Percentiles rank a stretch among this genome's conserved stretches.
These are phyloP conservation scores for Quercus agrifolia DNA, from an alignment of 306 rosid species.

Conservation along the genomic window DNA sequence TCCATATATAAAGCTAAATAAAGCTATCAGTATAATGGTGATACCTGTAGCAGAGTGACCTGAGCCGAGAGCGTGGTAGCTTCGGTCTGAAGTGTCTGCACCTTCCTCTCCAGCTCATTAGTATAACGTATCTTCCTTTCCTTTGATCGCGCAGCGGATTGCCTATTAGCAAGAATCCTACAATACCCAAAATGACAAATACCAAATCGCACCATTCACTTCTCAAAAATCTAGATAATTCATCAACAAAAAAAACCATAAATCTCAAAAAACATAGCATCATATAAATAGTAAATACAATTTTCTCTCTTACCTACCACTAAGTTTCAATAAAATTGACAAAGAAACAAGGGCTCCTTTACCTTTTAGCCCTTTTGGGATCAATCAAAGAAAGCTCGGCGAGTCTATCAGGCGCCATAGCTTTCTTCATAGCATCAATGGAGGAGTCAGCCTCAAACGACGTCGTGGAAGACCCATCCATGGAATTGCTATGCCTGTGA, in stretches of 20 bases:
- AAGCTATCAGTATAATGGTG: constrained; percentile 17
- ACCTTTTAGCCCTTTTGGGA: constrained; percentile 95
- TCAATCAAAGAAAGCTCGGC: constrained; percentile 93
- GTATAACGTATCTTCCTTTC: constrained; percentile 92
- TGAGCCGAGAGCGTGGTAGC: constrained; percentile 96
- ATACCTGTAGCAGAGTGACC: constrained; percentile 86
- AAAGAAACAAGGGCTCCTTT: background rate
- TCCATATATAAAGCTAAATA: constrained; percentile 13
- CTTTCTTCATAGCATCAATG: constrained; percentile 61
- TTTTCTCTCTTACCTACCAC: too few relatives aligned
- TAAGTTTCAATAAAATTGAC: too few relatives aligned
- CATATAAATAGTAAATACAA: background rate
- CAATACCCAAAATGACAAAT: constrained; percentile 4
- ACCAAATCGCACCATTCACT: constrained; percentile 9
- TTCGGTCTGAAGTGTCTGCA: constrained; percentile 93
- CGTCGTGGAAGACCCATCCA: constrained; percentile 64
- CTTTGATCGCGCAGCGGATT: constrained; percentile 96
- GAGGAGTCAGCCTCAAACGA: constrained; percentile 62
- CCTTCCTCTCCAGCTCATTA: constrained; percentile 89
- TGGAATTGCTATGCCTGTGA: constrained; percentile 79
- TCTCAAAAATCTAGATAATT: background rate
- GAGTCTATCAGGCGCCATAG: constrained; percentile 80
- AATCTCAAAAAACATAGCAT: background rate
- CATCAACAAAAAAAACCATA: background rate
- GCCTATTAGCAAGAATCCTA: constrained; percentile 94